Conservation (phyloP, 768 basidiomycete species). For the Fibroporia radiculosa region DNA sequence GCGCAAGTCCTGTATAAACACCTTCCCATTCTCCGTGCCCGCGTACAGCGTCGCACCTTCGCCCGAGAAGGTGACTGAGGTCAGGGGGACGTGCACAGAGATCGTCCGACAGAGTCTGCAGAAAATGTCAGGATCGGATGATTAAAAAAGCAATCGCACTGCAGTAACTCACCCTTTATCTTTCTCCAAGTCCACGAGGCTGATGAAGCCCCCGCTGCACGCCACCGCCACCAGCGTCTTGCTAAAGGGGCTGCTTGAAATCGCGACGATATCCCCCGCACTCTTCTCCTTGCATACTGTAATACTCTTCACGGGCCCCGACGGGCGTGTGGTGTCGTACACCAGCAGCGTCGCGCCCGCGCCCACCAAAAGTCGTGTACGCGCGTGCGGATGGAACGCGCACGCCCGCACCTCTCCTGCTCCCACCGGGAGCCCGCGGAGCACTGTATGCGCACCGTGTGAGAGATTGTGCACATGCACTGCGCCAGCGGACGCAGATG, state of each 20-base stretch:
- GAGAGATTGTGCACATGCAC: slow-evolving; percentile 56
- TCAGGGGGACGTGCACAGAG: slow-evolving; percentile 42
- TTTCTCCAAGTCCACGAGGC: slow-evolving; percentile 65
- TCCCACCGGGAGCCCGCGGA: slow-evolving; percentile 42
- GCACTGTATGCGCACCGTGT: slow-evolving; percentile 41
- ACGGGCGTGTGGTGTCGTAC: slow-evolving; percentile 56
- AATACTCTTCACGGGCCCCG: slow-evolving; percentile 46
- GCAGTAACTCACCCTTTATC: slow-evolving; percentile 46
- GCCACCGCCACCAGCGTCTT: slow-evolving; percentile 60
- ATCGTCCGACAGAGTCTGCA: slow-evolving; percentile 53
- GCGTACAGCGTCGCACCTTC: slow-evolving; percentile 63
- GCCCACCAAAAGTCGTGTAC: slow-evolving; percentile 52
- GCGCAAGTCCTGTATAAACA: slow-evolving; percentile 59
- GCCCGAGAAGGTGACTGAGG: slow-evolving; percentile 58
- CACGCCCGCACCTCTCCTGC: slow-evolving; percentile 33
- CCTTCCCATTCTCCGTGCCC: slow-evolving; percentile 55
- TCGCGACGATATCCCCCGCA: slow-evolving; percentile 42
- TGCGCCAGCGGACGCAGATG: slow-evolving; percentile 42
- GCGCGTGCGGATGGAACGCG: slow-evolving; percentile 55
- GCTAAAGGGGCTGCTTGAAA: slow-evolving; percentile 69
- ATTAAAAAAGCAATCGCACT: background rate
- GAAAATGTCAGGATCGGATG: background rate
- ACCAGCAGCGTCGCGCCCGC: slow-evolving; percentile 45
- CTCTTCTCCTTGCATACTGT: slow-evolving; percentile 33
- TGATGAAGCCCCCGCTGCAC: slow-evolving; percentile 45